Evolutionary conservation across 208 protist species (phyloP), one percentile per base, ranked within the genome.

Genomic region (Acanthamoeba sp.): DNA sequence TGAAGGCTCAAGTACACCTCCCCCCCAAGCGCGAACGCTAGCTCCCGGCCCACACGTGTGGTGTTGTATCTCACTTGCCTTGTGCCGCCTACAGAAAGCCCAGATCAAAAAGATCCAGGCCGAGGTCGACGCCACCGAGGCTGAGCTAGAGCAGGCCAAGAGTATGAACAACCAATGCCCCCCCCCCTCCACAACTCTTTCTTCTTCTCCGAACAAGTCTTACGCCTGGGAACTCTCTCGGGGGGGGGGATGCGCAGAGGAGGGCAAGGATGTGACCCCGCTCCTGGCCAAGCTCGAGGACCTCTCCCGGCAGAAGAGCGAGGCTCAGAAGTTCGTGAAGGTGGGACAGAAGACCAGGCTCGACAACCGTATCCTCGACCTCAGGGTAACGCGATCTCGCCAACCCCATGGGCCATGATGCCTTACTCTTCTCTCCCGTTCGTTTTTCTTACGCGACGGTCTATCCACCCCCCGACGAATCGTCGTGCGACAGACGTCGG

Each of bases 311-410:
- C 14, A 91, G 40, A 91, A 91, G 84, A 91, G 59, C 34, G 84
- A 73, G 57, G 50, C 59, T 18, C 50, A 91, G 52, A 42, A 45
- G 55, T 91, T 45, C 55, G 59, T 73, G 36, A 91, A 91, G 38
- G 96, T 97, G 9, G 85, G 71, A 91, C 98, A 97, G 93, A 98
- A 99, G 94, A 99, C 97, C 16, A 97, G 99, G n/a, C 98, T 99
- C 14, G 98, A 99, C 95, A 98, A 99, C 96, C 97, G 99, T 92
- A 98, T 99, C 94, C 94, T 99, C 94, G 99, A 99, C 97, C 96
- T 99, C 88, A 98, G 99, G 95, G 96, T 97, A 66, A n/a, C 64
- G 80, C 42, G n/a, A 9, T 24, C 24, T 94, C 57, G 10, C 20
- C 20, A 55, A 50, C 32, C 66, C 9, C 38, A n/a, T 34, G 1